Evolutionary conservation across 164 flowering plant genomes (phyloP).

Genomic region (Macadamia tetraphylla): DNA sequence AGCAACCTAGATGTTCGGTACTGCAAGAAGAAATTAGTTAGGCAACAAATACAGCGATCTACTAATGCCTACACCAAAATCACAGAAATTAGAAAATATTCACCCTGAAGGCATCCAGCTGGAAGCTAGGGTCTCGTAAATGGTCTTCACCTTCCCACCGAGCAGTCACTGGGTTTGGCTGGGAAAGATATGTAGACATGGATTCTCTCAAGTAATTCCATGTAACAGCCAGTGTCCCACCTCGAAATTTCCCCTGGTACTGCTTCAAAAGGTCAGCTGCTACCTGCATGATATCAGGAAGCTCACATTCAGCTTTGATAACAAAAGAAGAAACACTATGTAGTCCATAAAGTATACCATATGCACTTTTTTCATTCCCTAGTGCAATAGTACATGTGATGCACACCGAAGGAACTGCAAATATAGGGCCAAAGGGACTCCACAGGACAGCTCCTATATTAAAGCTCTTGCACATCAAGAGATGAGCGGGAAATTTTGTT

Average conservation of each 20-base stretch:
- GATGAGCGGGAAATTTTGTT: background rate
- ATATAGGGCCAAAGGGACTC: background rate
- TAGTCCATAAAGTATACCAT: background rate
- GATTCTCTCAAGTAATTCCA: conserved; percentile 95
- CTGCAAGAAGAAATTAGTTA: conserved; percentile 34
- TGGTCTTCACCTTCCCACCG: conserved; percentile 96
- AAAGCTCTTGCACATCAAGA: background rate
- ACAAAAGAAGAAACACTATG: background rate
- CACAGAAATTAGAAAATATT: conserved; percentile 14
- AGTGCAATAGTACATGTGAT: background rate
- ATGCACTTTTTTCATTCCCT: background rate
- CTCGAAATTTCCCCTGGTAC: conserved; percentile 83
- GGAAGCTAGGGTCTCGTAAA: conserved; percentile 81
- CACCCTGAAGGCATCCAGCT: conserved; percentile 94
- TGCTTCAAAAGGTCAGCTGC: conserved; percentile 87
- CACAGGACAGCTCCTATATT: background rate
- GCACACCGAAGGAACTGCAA: background rate
- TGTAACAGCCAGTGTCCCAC: conserved; percentile 81
- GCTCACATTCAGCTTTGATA: background rate
- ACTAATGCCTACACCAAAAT: background rate
- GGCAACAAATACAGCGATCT: background rate
- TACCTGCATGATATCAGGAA: conserved; percentile 38
- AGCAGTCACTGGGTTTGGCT: conserved; percentile 91
- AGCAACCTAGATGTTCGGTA: conserved; percentile 91
- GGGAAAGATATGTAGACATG: conserved; percentile 82